Evolutionary conservation across 2,329 filamentous ascomycete species (phyloP), one percentile per base, ranked within the genome.

Genomic region (Tolypocladium endophyticum): DNA sequence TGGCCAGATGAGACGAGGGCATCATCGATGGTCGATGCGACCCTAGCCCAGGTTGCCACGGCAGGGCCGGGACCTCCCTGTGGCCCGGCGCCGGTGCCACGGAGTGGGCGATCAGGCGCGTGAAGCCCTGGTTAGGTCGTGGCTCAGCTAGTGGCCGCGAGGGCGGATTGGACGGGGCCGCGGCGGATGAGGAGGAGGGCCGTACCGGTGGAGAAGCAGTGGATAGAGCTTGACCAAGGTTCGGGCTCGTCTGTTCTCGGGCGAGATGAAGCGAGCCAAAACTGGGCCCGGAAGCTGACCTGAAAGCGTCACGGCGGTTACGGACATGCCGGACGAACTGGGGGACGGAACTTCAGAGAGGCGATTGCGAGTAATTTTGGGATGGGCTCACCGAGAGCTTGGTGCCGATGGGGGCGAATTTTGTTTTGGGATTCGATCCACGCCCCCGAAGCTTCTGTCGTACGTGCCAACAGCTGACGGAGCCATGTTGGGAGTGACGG

Each of bases 141-240:
- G 57, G 39, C 50, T 25, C 45, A 45, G 50, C 39, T 25, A 43
- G 52, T 55, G 28, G 45, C 41, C 45, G 56, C 39, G 56, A 20
- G 45, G 45, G 23, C 25, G 50, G 50, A 33, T 53, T 53, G 50
- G 50, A n/a, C 50, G 50, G 50, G 50, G n/a, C 28, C 8, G 50
- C 28, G 18, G 12, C 57, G 25, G 36, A 28, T 38, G 23, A 59
- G 52, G 50, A 58, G 60, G 60, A 61, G 60, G 60, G 60, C 58
- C 60, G 60, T 58, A 60, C 58, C 60, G 60, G 60, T 60, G 60
- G 58, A 53, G 58, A 20, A 50, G 12, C 16, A 50, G 47, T 50
- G 47, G 47, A 16, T 8, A 30, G 30, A 30, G 47, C 33, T 55
- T n/a, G 36, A 35, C 47, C 54, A 41, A 41, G 54, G 35, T 41